Base-by-base conservation (phyloP, 2,329 filamentous ascomycete species). In the Botrytis pseudocinerea region DNA sequence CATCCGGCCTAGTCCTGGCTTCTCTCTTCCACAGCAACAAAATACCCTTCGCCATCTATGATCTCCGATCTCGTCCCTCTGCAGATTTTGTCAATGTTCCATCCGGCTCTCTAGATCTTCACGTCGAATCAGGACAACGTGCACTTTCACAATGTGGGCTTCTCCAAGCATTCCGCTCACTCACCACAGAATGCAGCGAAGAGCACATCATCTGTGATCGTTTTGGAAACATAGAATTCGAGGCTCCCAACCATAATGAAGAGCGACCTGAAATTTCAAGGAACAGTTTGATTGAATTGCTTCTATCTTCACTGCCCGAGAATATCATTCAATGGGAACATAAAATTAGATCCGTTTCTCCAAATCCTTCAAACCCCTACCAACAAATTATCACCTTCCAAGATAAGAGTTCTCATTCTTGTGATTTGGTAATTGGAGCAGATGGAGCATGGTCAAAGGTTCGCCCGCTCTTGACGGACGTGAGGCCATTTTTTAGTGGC, bases 61-160 rank as follows among this genome's bases (percentile, higher is more conserved):
- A 84, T 57, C 77, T 81, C 1, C 81, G 81, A 22, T 71, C 76
- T 1, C 76, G 76, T 18, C 82, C 81, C 16, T 79, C 78, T 1
- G 69, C 75, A 0, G 76, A 76, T 2, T 78, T 80, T 18, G 74
- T 81, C 10, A 68, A 77, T 8, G 72, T 76, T 4, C 80, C 80
- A 3, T 81, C 79, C 4, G 86, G 86, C 18, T 84, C 79, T 72
- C 83, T 89, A 4, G 87, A 88, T 75, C 80, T 89, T 1, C 86
- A 88, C 76, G 79, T 81, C 1, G 76, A 82, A 9, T 82, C 83
- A 0, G 86, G 86, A 0, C 82, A 85, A 8, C 78, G 80, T 4
- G 86, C 85, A 0, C 77, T 88, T 12, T 80, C 79, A 9, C 83
- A 83, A 70, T 83, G 83, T 22, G 85, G 83, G 0, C 79, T 88